These are phyloP conservation scores for Aspergillus sclerotiicarbonarius DNA, from an alignment of 495 filamentous ascomycete species.

Conservation along the genomic window DNA sequence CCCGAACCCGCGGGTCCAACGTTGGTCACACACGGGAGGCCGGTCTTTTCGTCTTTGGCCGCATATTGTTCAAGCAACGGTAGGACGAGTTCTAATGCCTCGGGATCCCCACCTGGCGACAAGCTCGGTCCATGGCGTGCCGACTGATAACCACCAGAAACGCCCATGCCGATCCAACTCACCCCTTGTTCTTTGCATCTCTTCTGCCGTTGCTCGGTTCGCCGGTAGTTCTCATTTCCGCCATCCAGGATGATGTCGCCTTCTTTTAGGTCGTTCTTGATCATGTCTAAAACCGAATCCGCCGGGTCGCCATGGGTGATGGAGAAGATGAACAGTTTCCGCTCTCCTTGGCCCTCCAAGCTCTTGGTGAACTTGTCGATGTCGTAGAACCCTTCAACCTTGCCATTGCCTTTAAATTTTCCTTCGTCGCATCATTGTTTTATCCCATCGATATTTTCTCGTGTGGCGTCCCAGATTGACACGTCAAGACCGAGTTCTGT, in stretches of 20 bases:
- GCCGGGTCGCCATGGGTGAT: slow-evolving; percentile 67
- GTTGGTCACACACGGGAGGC: slow-evolving; percentile 59
- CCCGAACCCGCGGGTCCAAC: slow-evolving; percentile 63
- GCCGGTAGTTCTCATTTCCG: slow-evolving; percentile 67
- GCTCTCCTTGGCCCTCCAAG: slow-evolving; percentile 33
- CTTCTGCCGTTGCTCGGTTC: slow-evolving; percentile 63
- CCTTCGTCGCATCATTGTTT: slow-evolving; percentile 18
- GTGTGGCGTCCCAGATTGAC: slow-evolving; percentile 57
- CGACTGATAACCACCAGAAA: slow-evolving; percentile 68
- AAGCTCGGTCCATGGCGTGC: slow-evolving; percentile 64
- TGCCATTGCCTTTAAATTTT: slow-evolving; percentile 29
- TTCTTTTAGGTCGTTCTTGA: slow-evolving; percentile 53
- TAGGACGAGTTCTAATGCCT: slow-evolving; percentile 57
- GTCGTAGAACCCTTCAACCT: slow-evolving; percentile 34
- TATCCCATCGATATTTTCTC: slow-evolving; percentile 46
- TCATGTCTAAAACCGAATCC: slow-evolving; percentile 60
- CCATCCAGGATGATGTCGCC: slow-evolving; percentile 73
- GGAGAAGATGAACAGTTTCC: slow-evolving; percentile 61
- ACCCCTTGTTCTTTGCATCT: slow-evolving; percentile 55
- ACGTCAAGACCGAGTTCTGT: slow-evolving; percentile 60
- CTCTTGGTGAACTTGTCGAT: slow-evolving; percentile 41
- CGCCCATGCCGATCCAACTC: slow-evolving; percentile 64
- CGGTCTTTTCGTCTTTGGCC: slow-evolving; percentile 55
- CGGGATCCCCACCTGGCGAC: slow-evolving; percentile 61
- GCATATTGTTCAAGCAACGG: slow-evolving; percentile 61